Conservation (phyloP, 2,329 filamentous ascomycete species). For the Xylaria sp. region DNA sequence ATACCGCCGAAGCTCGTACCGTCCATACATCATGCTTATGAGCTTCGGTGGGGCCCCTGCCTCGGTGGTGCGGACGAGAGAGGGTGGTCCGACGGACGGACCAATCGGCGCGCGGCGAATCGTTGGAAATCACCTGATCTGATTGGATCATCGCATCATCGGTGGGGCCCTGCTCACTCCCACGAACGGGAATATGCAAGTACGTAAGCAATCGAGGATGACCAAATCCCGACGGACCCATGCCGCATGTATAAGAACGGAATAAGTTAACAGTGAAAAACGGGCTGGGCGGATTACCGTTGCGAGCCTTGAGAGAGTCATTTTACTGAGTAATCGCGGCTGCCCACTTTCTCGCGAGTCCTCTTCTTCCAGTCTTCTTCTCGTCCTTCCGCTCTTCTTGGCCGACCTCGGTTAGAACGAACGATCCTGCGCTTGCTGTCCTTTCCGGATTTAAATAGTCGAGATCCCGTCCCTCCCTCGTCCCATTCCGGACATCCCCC, state of each 20-base stretch:
- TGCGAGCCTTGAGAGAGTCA: not conserved
- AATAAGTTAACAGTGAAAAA: too few relatives aligned
- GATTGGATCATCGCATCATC: slow-evolving; percentile 9
- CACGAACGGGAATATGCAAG: slow-evolving; percentile 7
- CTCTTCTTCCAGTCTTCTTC: too few relatives aligned
- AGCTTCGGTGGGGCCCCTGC: not conserved
- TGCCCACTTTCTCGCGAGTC: too few relatives aligned
- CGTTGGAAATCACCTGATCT: slow-evolving; percentile 4
- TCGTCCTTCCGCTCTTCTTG: too few relatives aligned
- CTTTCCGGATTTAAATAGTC: too few relatives aligned
- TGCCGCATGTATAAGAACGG: too few relatives aligned
- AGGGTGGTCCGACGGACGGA: not conserved
- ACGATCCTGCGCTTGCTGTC: too few relatives aligned
- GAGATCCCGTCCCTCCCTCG: too few relatives aligned
- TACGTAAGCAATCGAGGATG: not conserved
- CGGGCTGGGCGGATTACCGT: not conserved
- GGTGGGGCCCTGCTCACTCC: slow-evolving; percentile 4
- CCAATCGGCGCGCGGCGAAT: slow-evolving; percentile 8
- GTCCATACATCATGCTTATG: not conserved
- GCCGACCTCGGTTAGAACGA: too few relatives aligned
- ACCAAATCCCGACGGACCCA: not conserved
- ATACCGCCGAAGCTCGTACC: not conserved
- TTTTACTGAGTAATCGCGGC: too few relatives aligned
- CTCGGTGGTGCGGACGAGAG: not conserved
- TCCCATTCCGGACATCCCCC: not conserved